Percentiles rank a stretch among this genome's conserved stretches.
Evolutionary conservation across 208 protist species (phyloP).

Genomic region (Porcisia hertigi): DNA sequence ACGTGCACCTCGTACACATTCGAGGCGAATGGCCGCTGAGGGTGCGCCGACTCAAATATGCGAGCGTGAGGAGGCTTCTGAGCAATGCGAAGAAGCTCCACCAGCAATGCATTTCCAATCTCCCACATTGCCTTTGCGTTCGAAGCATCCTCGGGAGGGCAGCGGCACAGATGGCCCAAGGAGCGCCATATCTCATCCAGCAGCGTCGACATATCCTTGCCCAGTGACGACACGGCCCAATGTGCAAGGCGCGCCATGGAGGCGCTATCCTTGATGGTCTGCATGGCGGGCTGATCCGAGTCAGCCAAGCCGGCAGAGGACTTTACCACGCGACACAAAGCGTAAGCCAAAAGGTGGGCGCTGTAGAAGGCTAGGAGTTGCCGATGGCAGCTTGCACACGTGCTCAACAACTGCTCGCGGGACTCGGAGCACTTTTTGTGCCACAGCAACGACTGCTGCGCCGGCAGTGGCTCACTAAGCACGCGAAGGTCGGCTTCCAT

Average conservation of each 20-base stretch:
- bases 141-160: not conserved
- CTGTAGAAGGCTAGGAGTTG: conserved; percentile 26
- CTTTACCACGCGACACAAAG: conserved; percentile 13
- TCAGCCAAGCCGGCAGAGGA: conserved; percentile 9
- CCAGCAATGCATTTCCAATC: conserved; percentile 19
- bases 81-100: conserved; percentile 53
- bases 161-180: conserved; percentile 1
- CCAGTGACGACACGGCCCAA: conserved; percentile 24
- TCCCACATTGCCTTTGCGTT: conserved; percentile 24
- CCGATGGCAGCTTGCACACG: conserved; percentile 18
- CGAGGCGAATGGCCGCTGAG: conserved; percentile 50
- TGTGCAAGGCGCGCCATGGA: conserved; percentile 26
- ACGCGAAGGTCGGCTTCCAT: conserved; percentile 46
- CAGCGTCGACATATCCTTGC: conserved; percentile 6
- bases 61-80: conserved; percentile 47
- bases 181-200: conserved; percentile 25
- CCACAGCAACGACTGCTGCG: conserved; percentile 25
- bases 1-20: conserved; percentile 64
- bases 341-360: conserved; percentile 19
- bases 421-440: conserved; percentile 17
- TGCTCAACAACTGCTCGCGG: conserved; percentile 19
- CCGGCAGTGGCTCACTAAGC: conserved; percentile 26
- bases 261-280: conserved; percentile 11
- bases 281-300: conserved; percentile 16
- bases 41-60: conserved; percentile 79